Conservation (phyloP, 495 filamentous ascomycete genomes). For the Aspergillus cristatus region DNA sequence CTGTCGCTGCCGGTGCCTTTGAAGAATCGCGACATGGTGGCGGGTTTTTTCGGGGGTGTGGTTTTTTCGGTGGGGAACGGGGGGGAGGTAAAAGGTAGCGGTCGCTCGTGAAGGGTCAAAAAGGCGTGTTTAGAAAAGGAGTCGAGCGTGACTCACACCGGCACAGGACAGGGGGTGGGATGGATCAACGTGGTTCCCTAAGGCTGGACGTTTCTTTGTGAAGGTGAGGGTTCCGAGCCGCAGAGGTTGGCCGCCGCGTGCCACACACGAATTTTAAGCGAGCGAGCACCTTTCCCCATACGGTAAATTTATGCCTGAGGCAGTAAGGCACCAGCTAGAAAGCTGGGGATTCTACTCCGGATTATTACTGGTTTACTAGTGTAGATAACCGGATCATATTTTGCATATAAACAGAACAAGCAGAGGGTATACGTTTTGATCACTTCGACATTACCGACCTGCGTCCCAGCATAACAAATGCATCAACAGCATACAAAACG, state of each 20-base stretch:
- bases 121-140: no score
- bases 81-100: neutral
- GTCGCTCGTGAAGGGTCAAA: no score
- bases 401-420: neutral
- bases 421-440: neutral
- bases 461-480: constrained; percentile 4
- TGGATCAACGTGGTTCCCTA: constrained; percentile 2
- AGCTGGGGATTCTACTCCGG: no score
- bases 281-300: constrained; percentile 36
- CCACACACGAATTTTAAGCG: constrained; percentile 48
- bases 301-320: constrained; percentile 11
- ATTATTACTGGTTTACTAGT: no score
- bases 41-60: constrained; percentile 15
- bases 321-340: no score
- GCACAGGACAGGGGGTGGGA: no score
- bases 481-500: no score
- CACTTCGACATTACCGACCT: no score
- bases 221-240: constrained; percentile 27
- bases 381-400: no score
- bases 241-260: constrained; percentile 27
- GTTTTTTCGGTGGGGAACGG: constrained; percentile 11
- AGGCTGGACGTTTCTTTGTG: constrained; percentile 23
- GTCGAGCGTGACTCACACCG: no score
- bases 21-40: constrained; percentile 82
- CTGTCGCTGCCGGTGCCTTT: constrained; percentile 86